These are phyloP conservation scores for Monilinia aucupariae DNA, from an alignment of 2,329 filamentous ascomycete species.

Conservation along the genomic window DNA sequence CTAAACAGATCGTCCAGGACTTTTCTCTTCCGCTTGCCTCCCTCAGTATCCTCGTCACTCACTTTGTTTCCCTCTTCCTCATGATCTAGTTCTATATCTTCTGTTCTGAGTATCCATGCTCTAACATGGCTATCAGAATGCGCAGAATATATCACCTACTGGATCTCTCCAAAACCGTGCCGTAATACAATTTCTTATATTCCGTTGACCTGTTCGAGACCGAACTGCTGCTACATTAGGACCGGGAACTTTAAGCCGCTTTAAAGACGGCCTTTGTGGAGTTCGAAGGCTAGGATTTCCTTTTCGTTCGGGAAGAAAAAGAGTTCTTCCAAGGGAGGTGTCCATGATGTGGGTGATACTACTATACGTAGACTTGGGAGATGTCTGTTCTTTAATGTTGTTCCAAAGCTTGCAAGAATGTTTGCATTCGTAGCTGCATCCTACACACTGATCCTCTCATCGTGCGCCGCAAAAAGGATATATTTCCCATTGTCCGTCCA, in stretches of 20 bases:
- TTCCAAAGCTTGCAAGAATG: conserved; percentile 82
- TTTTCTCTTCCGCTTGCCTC: conserved; percentile 65
- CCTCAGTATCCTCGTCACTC: conserved; percentile 43
- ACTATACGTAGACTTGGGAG: conserved; percentile 58
- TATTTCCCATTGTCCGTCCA: conserved; percentile 78
- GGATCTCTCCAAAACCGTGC: conserved; percentile 66
- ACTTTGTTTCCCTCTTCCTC: conserved; percentile 38
- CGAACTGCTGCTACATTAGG: conserved; percentile 45
- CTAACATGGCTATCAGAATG: conserved; percentile 81
- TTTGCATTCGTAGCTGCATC: conserved; percentile 75
- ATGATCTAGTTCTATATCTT: conserved; percentile 45
- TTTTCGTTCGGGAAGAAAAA: conserved; percentile 77
- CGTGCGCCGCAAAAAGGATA: conserved; percentile 76
- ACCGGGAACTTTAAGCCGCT: conserved; percentile 62
- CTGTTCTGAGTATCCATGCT: conserved; percentile 63
- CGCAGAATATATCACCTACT: conserved; percentile 66
- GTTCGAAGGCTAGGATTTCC: conserved; percentile 73
- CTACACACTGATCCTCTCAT: conserved; percentile 83
- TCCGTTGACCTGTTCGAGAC: conserved; percentile 47
- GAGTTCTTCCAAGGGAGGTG: conserved; percentile 53
- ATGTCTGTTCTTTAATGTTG: conserved; percentile 68
- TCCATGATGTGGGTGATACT: conserved; percentile 55
- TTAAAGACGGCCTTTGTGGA: conserved; percentile 72
- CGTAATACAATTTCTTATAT: conserved; percentile 63
- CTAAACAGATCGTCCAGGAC: conserved; percentile 75